Percentiles rank a stretch among this genome's conserved stretches.
Evolutionary conservation across 768 basidiomycete genomes (phyloP).

Genomic region (Termitomyces sp.): DNA sequence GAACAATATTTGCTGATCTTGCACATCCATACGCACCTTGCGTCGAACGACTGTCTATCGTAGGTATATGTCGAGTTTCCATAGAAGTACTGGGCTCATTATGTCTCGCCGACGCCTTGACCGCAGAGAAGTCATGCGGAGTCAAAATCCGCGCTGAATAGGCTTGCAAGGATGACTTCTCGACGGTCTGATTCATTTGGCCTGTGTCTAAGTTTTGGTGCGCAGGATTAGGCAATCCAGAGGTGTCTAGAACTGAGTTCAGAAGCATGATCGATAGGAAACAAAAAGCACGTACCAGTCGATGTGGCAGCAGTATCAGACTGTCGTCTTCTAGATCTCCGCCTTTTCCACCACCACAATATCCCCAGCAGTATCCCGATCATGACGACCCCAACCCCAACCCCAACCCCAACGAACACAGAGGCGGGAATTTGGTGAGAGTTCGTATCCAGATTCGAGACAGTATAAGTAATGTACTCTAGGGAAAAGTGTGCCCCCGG

Average conservation of each 20-base stretch:
- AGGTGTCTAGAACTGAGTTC: not conserved
- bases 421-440: not conserved
- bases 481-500: not conserved
- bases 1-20: not conserved
- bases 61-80: not conserved
- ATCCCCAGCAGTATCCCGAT: not conserved
- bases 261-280: not conserved
- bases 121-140: not conserved
- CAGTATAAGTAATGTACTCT: not conserved
- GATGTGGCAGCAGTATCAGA: not conserved
- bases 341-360: not conserved
- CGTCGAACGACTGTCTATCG: not conserved
- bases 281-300: not conserved
- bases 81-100: not conserved
- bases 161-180: not conserved
- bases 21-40: not conserved
- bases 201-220: not conserved
- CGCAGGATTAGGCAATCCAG: not conserved
- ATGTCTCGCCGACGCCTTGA: not conserved
- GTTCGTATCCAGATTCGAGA: not conserved
- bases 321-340: not conserved
- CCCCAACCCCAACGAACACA: conserved; percentile 1
- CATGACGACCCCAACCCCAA: not conserved
- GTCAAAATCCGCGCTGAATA: not conserved
- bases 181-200: not conserved